Evolutionary conservation across 768 basidiomycete species (phyloP).

Genomic region (Rhodosporidiobolus odoratus): DNA sequence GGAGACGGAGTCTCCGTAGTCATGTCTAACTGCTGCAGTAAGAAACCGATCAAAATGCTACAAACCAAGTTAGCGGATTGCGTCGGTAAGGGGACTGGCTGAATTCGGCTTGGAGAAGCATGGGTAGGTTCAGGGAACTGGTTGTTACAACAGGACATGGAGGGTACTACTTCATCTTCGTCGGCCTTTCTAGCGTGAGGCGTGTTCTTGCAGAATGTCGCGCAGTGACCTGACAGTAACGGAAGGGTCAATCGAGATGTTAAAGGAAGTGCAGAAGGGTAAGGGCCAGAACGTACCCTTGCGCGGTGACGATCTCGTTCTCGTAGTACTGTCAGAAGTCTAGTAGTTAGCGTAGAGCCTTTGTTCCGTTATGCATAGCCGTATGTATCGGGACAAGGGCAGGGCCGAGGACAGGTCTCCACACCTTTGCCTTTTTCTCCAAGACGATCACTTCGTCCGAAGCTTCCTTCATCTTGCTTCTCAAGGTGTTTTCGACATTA

Average conservation of each 20-base stretch:
- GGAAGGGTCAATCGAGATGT: background rate
- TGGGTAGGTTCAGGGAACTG: background rate
- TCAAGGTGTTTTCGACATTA: conserved; percentile 32
- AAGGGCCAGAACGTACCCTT: conserved; percentile 12
- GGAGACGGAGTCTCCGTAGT: too few relatives aligned
- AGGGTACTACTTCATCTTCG: background rate
- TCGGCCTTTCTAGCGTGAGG: background rate
- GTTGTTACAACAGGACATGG: background rate
- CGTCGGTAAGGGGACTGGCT: too few relatives aligned
- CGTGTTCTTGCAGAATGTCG: conserved; percentile 24
- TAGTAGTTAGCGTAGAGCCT: background rate
- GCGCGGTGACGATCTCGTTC: conserved; percentile 27
- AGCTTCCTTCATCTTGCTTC: conserved; percentile 28
- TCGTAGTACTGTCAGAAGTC: conserved; percentile 27
- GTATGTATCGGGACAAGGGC: background rate
- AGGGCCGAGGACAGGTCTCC: background rate
- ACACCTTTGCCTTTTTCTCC: conserved; percentile 38
- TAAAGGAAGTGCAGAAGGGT: background rate
- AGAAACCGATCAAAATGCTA: too few relatives aligned
- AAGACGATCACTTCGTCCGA: conserved; percentile 16
- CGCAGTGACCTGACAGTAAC: conserved; percentile 12
- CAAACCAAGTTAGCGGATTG: too few relatives aligned
- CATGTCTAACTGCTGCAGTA: too few relatives aligned
- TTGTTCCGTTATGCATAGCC: too few relatives aligned
- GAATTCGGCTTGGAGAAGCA: background rate